These are phyloP conservation scores for Coniferiporia weirii DNA, from an alignment of 1,284 basidiomycete species.

Conservation along the genomic window DNA sequence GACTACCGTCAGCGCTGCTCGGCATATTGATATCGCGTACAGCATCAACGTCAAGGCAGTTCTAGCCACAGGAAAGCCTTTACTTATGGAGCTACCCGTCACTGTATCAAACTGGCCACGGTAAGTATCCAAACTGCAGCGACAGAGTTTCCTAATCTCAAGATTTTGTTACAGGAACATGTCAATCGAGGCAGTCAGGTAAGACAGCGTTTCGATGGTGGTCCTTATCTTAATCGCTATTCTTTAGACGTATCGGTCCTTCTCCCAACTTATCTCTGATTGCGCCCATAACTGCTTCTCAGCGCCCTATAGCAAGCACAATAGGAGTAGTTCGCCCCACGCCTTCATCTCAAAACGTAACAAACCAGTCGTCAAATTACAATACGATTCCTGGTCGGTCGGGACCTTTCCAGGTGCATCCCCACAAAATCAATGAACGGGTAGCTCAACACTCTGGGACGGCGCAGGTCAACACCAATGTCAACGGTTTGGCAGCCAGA, in stretches of 20 bases:
- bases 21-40: conserved; percentile 80
- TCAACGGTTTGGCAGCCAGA: conserved; percentile 2
- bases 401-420: conserved; percentile 15
- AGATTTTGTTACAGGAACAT: conserved; percentile 42
- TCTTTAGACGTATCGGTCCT: conserved; percentile 60
- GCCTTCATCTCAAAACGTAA: not conserved
- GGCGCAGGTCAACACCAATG: not conserved
- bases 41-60: conserved; percentile 70
- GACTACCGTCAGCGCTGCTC: conserved; percentile 69
- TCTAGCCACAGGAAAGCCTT: conserved; percentile 58
- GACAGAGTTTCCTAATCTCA: conserved; percentile 1
- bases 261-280: conserved; percentile 55
- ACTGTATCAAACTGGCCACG: conserved; percentile 79
- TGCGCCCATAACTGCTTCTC: not conserved
- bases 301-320: conserved; percentile 6
- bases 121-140: conserved; percentile 36
- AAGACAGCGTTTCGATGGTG: conserved; percentile 17
- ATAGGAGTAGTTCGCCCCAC: conserved; percentile 4
- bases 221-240: not conserved
- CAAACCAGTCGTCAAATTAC: conserved; percentile 4
- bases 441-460: conserved; percentile 3
- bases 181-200: conserved; percentile 64
- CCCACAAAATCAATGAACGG: not conserved
- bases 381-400: conserved; percentile 10
- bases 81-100: conserved; percentile 69